phyloP scores from a whole-genome alignment of 2,329 filamentous ascomycete genomes.

The Fusarium stilboides region DNA sequence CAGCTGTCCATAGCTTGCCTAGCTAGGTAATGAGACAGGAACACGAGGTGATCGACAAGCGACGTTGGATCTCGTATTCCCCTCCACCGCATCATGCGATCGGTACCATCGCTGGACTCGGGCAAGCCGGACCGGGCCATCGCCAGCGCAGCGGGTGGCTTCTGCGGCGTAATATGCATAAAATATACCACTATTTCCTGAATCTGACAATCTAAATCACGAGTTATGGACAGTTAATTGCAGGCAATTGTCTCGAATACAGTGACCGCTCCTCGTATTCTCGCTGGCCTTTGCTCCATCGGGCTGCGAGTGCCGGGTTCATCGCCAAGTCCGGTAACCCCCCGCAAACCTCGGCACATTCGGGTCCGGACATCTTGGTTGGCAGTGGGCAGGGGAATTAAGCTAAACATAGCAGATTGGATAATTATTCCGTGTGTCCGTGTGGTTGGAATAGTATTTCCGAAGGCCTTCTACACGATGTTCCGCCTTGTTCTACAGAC shows the following conservation, averaged over 20 bases:
- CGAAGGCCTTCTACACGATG: background rate
- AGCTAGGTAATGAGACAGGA: constrained; percentile 12
- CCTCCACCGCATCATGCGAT: constrained; percentile 37
- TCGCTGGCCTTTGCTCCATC: constrained; percentile 15
- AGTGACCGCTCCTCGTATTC: constrained; percentile 25
- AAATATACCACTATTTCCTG: background rate
- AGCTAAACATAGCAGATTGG: constrained; percentile 2
- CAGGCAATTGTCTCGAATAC: background rate
- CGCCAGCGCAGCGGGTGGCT: constrained; percentile 8
- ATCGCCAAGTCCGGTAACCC: constrained; percentile 24
- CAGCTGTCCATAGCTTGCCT: background rate
- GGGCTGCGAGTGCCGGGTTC: constrained; percentile 12
- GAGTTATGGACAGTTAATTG: background rate
- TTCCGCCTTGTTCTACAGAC: constrained; percentile 15
- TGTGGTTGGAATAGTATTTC: constrained; percentile 1
- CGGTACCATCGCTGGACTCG: constrained; percentile 17
- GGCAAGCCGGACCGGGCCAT: background rate
- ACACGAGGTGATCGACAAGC: constrained; percentile 47
- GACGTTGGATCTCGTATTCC: constrained; percentile 48
- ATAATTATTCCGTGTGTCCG: constrained; percentile 10
- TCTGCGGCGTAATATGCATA: constrained; percentile 28
- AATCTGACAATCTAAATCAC: background rate
- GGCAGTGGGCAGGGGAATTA: background rate
- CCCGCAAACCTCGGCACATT: constrained; percentile 25
- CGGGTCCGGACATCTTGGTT: background rate